A percentile compares a stretch with the other conserved stretches of the same genome.
phyloP scores from a whole-genome alignment of 352 stramenopile genomes.

The Phytophthora pinifolia region DNA sequence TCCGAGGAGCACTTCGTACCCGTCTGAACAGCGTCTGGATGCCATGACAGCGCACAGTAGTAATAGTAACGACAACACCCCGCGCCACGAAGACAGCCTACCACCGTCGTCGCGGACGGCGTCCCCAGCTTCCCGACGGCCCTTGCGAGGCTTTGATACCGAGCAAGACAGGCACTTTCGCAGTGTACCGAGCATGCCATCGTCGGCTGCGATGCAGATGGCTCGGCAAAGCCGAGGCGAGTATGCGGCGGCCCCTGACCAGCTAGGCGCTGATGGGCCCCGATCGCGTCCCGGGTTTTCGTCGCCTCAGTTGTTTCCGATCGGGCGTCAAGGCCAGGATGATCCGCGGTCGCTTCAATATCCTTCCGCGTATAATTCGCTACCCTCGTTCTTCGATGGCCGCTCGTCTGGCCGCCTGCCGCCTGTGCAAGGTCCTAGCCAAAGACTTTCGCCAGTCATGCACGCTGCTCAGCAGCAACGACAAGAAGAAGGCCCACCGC shows the following conservation, averaged over 20 bases:
- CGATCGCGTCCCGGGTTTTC: conserved; percentile 26
- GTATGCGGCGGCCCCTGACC: conserved; percentile 19
- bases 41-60: conserved; percentile 15
- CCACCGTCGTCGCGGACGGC: conserved; percentile 18
- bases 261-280: conserved; percentile 9
- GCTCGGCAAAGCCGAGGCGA: conserved; percentile 20
- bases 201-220: conserved; percentile 21
- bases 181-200: conserved; percentile 10
- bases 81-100: conserved; percentile 14
- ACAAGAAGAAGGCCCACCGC: conserved; percentile 12
- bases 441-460: conserved; percentile 22
- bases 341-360: conserved; percentile 18
- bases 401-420: conserved; percentile 15
- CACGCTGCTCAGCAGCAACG: conserved; percentile 23
- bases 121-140: conserved; percentile 19
- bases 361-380: conserved; percentile 11
- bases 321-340: conserved; percentile 23
- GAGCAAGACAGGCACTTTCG: conserved; percentile 35
- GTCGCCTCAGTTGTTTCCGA: conserved; percentile 22
- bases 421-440: conserved; percentile 3
- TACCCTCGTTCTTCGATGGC: conserved; percentile 22
- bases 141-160: conserved; percentile 28
- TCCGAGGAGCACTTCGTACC: conserved; percentile 9
- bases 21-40: conserved; percentile 13
- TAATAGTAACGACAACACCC: conserved; percentile 27